phyloP scores from a whole-genome alignment of 345 rosid species.

The Hibiscus trionum region DNA sequence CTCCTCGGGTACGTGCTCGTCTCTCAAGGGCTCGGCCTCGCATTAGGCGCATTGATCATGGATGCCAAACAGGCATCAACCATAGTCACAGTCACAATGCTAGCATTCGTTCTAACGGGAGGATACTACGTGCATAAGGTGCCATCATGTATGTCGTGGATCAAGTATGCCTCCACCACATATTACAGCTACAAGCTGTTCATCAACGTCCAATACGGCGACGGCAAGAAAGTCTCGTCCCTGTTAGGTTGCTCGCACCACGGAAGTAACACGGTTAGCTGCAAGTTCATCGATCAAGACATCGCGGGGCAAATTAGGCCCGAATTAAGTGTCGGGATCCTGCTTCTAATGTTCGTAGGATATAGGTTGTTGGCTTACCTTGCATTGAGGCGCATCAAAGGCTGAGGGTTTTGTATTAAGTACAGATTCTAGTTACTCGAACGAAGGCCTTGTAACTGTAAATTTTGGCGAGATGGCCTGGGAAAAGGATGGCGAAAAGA shows the following conservation, averaged over 20 bases:
- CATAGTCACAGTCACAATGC: neutral
- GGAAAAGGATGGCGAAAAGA: neutral
- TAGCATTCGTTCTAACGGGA: neutral
- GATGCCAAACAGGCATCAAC: conserved; percentile 2
- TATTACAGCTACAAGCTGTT: conserved; percentile 1
- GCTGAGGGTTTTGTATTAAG: neutral
- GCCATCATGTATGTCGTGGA: neutral
- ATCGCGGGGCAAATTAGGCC: neutral
- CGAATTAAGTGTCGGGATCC: neutral
- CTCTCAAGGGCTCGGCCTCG: neutral
- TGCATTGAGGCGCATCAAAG: neutral
- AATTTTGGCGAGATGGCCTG: neutral
- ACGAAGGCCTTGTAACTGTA: neutral
- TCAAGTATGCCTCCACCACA: neutral
- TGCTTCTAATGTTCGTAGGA: neutral
- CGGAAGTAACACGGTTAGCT: neutral
- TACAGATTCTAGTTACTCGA: neutral
- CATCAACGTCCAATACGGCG: neutral
- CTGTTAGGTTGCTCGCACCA: neutral
- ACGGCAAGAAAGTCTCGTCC: neutral
- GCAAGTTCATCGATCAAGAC: neutral
- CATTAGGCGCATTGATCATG: conserved; percentile 1
- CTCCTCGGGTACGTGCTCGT: neutral
- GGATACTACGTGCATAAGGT: conserved; percentile 2
- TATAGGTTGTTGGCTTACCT: conserved; percentile 1